Conservation (phyloP, 306 rosid species). For the Medicago arabica region DNA sequence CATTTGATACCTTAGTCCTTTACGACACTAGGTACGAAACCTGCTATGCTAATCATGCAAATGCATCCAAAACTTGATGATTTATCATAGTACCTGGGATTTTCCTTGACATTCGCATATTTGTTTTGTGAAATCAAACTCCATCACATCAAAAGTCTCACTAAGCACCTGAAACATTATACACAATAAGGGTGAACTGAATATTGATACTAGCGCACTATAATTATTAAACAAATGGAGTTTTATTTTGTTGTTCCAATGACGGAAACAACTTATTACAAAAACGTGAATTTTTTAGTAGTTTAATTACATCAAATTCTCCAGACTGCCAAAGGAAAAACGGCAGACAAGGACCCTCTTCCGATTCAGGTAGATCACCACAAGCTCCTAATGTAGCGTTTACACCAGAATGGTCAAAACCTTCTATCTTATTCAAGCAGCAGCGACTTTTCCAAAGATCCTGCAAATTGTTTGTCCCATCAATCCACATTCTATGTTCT, state of each 20-base stretch:
- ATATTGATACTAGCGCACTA: constrained; percentile 15
- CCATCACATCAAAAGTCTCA: constrained; percentile 70
- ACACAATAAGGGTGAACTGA: neutral
- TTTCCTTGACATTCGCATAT: constrained; percentile 64
- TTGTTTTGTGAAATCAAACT: constrained; percentile 80
- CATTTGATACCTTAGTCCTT: constrained; percentile 1
- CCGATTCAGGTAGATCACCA: constrained; percentile 56
- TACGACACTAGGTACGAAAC: constrained; percentile 25
- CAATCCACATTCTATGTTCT: constrained; percentile 23
- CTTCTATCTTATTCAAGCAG: constrained; percentile 69
- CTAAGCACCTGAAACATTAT: constrained; percentile 76
- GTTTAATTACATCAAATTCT: constrained; percentile 61
- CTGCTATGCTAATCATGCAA: constrained; percentile 33
- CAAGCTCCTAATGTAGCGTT: constrained; percentile 83
- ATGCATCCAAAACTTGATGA: constrained; percentile 25
- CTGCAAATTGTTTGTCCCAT: constrained; percentile 49
- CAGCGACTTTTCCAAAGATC: constrained; percentile 90
- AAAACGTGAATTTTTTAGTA: constrained; percentile 29
- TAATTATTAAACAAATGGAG: constrained; percentile 29
- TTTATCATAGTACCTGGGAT: constrained; percentile 61
- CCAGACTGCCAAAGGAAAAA: constrained; percentile 84
- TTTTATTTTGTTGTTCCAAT: neutral
- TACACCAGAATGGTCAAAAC: constrained; percentile 78
- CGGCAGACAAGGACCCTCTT: constrained; percentile 75
- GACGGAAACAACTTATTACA: constrained; percentile 14